Percentiles rank a stretch among this genome's conserved stretches.
These are phyloP conservation scores for Cryoendolithus antarcticus DNA, from an alignment of 2,329 filamentous ascomycete genomes.

Conservation along the genomic window DNA sequence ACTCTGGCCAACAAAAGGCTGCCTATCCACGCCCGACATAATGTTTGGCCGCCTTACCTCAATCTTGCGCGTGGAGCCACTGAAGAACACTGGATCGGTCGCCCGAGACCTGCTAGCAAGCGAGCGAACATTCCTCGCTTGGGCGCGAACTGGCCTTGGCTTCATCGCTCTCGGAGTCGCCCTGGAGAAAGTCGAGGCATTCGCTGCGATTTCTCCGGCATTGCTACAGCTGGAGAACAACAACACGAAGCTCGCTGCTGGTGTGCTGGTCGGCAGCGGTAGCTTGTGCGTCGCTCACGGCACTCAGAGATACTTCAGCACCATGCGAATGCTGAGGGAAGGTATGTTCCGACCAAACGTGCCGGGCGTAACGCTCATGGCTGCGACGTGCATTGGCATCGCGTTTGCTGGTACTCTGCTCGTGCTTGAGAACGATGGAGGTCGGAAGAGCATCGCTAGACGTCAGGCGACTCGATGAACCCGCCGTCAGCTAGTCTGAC, in stretches of 20 bases:
- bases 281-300: constrained; percentile 36
- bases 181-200: constrained; percentile 35
- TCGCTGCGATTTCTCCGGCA: constrained; percentile 16
- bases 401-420: constrained; percentile 17
- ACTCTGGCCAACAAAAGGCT: no score
- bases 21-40: constrained; percentile 1
- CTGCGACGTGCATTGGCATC: constrained; percentile 17
- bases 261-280: constrained; percentile 32
- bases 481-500: no score
- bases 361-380: constrained; percentile 15
- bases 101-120: constrained; percentile 42
- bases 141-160: constrained; percentile 39
- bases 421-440: constrained; percentile 17
- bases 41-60: constrained; percentile 11
- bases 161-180: constrained; percentile 41
- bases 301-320: constrained; percentile 35
- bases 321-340: constrained; percentile 28
- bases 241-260: constrained; percentile 16
- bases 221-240: constrained; percentile 22
- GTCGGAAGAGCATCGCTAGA: background rate
- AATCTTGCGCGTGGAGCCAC: constrained; percentile 6
- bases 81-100: constrained; percentile 36
- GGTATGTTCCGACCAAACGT: constrained; percentile 31
- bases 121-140: constrained; percentile 42
- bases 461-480: no score